Evolutionary conservation across 139 green algal species (phyloP).

Genomic region (Tetraselmis chui): DNA sequence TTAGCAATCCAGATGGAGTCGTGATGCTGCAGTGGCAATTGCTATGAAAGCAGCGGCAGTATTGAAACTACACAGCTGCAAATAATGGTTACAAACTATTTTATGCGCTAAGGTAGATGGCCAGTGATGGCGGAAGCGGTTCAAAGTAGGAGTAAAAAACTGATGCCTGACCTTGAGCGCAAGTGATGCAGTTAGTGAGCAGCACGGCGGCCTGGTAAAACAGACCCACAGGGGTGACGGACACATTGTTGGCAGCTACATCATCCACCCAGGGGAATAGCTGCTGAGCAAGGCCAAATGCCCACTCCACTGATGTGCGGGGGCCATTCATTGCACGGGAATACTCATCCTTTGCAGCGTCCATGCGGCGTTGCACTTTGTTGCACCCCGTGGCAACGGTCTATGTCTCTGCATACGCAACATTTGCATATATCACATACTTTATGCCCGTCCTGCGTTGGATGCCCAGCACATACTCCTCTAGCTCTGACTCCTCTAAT

Average conservation of each 20-base stretch:
- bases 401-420: neutral
- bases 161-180: neutral
- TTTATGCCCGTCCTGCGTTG: neutral
- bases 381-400: neutral
- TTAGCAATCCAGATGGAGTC: neutral
- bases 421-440: neutral
- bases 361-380: neutral
- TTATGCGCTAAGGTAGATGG: neutral
- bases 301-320: neutral
- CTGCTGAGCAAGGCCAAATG: neutral
- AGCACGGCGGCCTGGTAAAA: neutral
- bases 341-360: neutral
- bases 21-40: neutral
- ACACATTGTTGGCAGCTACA: neutral
- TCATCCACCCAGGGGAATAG: neutral
- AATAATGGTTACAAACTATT: slow-evolving; percentile 1
- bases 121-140: neutral
- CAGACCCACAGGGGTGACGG: neutral
- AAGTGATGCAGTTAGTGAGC: neutral
- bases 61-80: neutral
- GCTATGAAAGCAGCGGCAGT: neutral
- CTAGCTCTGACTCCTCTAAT: neutral
- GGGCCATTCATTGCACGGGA: neutral
- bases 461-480: neutral
- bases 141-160: slow-evolving; percentile 1